These are phyloP conservation scores for Dendrobium huoshanense DNA, from an alignment of 106 monocot species.

Conservation along the genomic window DNA sequence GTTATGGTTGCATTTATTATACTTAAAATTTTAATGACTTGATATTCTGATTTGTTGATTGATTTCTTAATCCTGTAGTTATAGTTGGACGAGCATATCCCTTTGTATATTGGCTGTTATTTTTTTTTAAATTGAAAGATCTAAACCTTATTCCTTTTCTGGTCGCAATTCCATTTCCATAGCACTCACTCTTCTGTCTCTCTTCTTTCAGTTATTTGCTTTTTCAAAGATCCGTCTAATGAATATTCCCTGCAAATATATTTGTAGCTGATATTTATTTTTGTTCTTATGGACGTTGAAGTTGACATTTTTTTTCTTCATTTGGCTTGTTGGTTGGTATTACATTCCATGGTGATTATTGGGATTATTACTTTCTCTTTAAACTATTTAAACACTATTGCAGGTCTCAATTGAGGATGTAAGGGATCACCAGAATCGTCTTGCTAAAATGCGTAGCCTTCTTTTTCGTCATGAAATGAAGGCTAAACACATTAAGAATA, in stretches of 20 bases:
- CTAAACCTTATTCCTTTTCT: neutral
- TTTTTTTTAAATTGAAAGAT: neutral
- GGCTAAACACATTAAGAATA: slow-evolving; percentile 81
- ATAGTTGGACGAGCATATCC: too few relatives aligned
- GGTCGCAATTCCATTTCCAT: neutral
- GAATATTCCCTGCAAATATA: neutral
- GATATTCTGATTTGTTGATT: neutral
- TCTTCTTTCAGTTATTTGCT: neutral
- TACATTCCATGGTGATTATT: neutral
- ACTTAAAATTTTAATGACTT: neutral
- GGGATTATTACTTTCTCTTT: neutral
- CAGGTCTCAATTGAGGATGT: slow-evolving; percentile 84
- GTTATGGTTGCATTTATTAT: neutral
- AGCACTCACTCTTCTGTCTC: neutral
- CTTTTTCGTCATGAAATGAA: slow-evolving; percentile 92
- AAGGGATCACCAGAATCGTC: slow-evolving; percentile 47
- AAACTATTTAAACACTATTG: neutral
- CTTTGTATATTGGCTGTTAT: neutral
- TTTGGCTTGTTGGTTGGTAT: neutral
- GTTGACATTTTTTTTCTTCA: neutral
- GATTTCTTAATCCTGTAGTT: neutral
- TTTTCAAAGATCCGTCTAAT: neutral
- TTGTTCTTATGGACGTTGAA: neutral
- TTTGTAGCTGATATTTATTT: neutral
- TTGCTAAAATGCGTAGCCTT: slow-evolving; percentile 92